phyloP scores from a whole-genome alignment of 805 yeast genomes.

The Lipomyces starkeyi region DNA sequence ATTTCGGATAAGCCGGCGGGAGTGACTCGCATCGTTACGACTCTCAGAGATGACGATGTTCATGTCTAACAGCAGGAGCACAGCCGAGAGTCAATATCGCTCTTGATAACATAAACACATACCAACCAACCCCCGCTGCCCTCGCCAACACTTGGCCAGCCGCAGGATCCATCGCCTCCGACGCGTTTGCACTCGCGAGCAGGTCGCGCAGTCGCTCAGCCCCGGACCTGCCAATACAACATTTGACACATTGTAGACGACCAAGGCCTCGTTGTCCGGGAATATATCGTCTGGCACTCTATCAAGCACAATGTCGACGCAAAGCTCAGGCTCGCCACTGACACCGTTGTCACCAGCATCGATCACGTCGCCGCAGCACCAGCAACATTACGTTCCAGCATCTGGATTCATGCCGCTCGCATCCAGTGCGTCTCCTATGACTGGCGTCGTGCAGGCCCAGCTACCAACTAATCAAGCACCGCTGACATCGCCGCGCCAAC shows the following conservation, averaged over 20 bases:
- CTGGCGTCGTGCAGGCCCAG: neutral
- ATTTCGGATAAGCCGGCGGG: neutral
- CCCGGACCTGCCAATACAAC: neutral
- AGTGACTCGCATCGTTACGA: too few species aligned
- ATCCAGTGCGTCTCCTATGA: neutral
- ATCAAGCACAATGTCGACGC: neutral
- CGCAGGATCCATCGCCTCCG: neutral
- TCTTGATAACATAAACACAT: neutral
- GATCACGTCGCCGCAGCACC: neutral
- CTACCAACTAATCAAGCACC: neutral
- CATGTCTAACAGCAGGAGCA: neutral
- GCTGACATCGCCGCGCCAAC: slow-evolving; percentile 3
- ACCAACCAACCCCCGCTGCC: neutral
- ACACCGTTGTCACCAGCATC: slow-evolving; percentile 4
- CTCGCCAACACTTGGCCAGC: neutral
- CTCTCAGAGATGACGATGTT: neutral
- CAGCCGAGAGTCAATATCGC: neutral
- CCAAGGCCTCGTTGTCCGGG: neutral
- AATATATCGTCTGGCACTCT: neutral
- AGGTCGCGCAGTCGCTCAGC: neutral
- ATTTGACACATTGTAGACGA: neutral
- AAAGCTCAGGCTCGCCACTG: neutral
- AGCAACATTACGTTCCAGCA: neutral
- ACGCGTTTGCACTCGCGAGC: slow-evolving; percentile 5
- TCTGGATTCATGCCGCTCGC: neutral